Base-by-base conservation (phyloP, 2,329 filamentous ascomycete species). In the Trichoderma simmonsii region DNA sequence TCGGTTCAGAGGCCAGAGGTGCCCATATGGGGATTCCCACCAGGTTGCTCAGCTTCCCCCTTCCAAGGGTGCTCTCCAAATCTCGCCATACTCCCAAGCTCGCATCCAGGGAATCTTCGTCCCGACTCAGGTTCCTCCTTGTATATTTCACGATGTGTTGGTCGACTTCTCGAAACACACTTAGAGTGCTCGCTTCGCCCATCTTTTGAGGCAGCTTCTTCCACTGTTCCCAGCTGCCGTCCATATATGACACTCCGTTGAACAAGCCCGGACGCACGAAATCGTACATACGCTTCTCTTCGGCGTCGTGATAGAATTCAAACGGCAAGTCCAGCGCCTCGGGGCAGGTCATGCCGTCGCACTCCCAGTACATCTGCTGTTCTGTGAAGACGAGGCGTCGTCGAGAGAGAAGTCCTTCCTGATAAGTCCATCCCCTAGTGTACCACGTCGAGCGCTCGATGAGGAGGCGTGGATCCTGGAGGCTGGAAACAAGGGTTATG, bases 311-410 rank as follows among this genome's bases (percentile, higher is more conserved):
- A 56, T 81, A 79, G n/a, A 77, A 75, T 8, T 77, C 74, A 0
- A 82, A 73, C 0, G 80, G 80, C 11, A 81, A 63, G 1, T 79
- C 74, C 1, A 81, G 73, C 3, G 79, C 78, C 66, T 82, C 81
- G 0, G 80, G 80, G 67, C 80, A 82, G 6, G 79, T 77, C 81
- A 82, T 81, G 61, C 79, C 80, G 56, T 77, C 80, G 51, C 82
- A 83, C 51, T 83, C 80, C 77, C 81, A 83, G 68, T 82, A 83
- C 76, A 81, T 80, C 70, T 83, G 80, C 39, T 80, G 76, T n/a
- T 80, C 77, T 6, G 82, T 82, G 39, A 83, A 83, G 51, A 83
- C 76, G 8, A 83, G 78, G 3, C 81, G 77, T 14, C 82, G 78
- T 11, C 79, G 75, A 12, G 81, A 79, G 4, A 83, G 75, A 0